Percentiles rank a stretch among this genome's conserved stretches.
Conservation (phyloP, 257 asterid species). For the Linderniella brevidens region DNA sequence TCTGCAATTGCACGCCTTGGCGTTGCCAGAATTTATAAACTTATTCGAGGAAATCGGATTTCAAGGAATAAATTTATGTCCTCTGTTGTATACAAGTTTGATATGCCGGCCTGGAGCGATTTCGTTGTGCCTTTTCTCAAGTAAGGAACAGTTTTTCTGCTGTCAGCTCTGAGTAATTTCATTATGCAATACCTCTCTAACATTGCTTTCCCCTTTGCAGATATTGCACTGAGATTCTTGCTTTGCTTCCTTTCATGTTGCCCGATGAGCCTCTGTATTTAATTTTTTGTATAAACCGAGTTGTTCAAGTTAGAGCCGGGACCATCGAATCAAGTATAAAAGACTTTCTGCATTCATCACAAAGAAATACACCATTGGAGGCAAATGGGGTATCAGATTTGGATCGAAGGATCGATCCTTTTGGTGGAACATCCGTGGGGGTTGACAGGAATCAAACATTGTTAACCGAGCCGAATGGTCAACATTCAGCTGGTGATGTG, state of each 20-base stretch:
- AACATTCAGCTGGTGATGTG: too few relatives aligned
- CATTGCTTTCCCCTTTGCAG: slow-evolving; percentile 31
- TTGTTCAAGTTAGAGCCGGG: slow-evolving; percentile 88
- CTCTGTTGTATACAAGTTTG: slow-evolving; percentile 85
- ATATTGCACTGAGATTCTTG: slow-evolving; percentile 85
- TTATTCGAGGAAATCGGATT: slow-evolving; percentile 82
- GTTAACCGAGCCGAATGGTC: too few relatives aligned
- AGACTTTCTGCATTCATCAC: slow-evolving; percentile 47
- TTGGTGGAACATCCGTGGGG: neutral
- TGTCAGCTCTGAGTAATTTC: neutral
- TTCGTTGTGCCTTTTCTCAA: slow-evolving; percentile 48
- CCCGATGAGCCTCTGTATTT: slow-evolving; percentile 98
- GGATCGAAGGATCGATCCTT: neutral
- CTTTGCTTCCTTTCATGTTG: slow-evolving; percentile 67
- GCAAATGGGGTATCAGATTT: neutral
- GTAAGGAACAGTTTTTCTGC: slow-evolving; percentile 24
- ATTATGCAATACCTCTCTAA: slow-evolving; percentile 5
- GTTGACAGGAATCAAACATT: too few relatives aligned
- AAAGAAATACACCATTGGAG: slow-evolving; percentile 23
- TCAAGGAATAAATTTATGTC: slow-evolving; percentile 89
- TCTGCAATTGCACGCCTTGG: slow-evolving; percentile 53
- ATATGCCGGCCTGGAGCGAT: slow-evolving; percentile 54
- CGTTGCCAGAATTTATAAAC: slow-evolving; percentile 92
- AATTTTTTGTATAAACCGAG: slow-evolving; percentile 72
- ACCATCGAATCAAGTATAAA: slow-evolving; percentile 75